Percentiles rank a stretch among this genome's conserved stretches.
These are phyloP conservation scores for Hypsizygus marmoreus DNA, from an alignment of 768 basidiomycete species.

Conservation along the genomic window DNA sequence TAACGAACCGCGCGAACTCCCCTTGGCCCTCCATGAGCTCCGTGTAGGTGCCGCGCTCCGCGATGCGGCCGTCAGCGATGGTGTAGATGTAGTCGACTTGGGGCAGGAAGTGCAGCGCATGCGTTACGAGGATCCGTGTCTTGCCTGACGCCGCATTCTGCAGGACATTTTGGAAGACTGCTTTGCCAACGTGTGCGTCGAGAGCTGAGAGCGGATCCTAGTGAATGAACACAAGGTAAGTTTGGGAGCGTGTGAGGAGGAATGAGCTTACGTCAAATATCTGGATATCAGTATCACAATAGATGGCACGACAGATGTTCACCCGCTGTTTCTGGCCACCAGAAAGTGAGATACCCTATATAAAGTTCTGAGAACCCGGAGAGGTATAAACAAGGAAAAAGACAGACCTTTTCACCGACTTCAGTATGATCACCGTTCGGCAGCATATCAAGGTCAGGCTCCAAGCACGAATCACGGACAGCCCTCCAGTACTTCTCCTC, in stretches of 20 bases:
- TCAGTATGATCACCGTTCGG: constrained; percentile 79
- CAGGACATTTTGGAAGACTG: constrained; percentile 84
- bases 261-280: constrained; percentile 66
- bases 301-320: constrained; percentile 86
- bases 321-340: constrained; percentile 81
- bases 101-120: constrained; percentile 88
- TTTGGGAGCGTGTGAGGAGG: no score
- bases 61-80: constrained; percentile 73
- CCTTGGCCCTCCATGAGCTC: constrained; percentile 67
- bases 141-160: constrained; percentile 61
- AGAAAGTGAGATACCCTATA: constrained; percentile 79
- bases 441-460: constrained; percentile 78
- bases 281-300: constrained; percentile 83
- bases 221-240: background rate
- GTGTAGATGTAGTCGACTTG: constrained; percentile 86
- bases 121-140: constrained; percentile 89
- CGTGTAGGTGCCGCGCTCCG: constrained; percentile 77
- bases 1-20: constrained; percentile 72
- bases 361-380: constrained; percentile 6
- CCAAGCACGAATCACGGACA: constrained; percentile 74
- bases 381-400: background rate
- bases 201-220: constrained; percentile 87
- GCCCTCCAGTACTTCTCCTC: constrained; percentile 83
- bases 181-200: constrained; percentile 90
- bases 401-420: constrained; percentile 67